Percentiles rank a stretch among this genome's conserved stretches.
Conservation (phyloP, 1,284 basidiomycete species). For the Cutaneotrichosporon dermatis region DNA sequence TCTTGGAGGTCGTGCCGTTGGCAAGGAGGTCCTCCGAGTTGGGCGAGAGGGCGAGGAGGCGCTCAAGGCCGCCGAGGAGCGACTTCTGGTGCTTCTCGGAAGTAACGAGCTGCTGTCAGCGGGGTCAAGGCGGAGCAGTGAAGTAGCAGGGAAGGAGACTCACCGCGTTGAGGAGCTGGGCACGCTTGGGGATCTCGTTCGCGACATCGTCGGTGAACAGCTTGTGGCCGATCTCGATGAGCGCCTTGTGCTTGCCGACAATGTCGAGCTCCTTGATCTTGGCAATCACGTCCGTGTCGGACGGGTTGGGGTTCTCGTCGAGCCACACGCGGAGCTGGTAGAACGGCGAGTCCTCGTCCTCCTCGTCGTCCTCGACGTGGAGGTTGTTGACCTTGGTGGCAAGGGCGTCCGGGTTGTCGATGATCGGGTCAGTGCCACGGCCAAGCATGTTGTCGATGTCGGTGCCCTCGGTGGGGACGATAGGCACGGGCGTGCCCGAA, state of each 20-base stretch:
- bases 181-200: constrained; percentile 67
- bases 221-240: constrained; percentile 79
- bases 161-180: constrained; percentile 76
- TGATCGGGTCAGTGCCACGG: constrained; percentile 30
- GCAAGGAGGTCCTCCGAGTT: constrained; percentile 35
- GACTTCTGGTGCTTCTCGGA: constrained; percentile 93
- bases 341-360: constrained; percentile 82
- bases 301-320: constrained; percentile 61
- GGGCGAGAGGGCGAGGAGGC: constrained; percentile 70
- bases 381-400: constrained; percentile 77
- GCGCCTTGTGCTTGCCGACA: constrained; percentile 91
- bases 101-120: constrained; percentile 48
- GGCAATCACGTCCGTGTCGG: constrained; percentile 63
- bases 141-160: constrained; percentile 23
- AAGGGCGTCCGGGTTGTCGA: constrained; percentile 52
- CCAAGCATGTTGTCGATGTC: constrained; percentile 42
- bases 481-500: constrained; percentile 10
- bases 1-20: constrained; percentile 56
- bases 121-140: background rate
- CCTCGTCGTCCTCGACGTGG: constrained; percentile 75
- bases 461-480: constrained; percentile 39
- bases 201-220: constrained; percentile 73
- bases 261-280: constrained; percentile 89
- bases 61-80: constrained; percentile 82
- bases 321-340: constrained; percentile 79